These are phyloP conservation scores for Mycena crocata DNA, from an alignment of 768 basidiomycete genomes.

Conservation along the genomic window DNA sequence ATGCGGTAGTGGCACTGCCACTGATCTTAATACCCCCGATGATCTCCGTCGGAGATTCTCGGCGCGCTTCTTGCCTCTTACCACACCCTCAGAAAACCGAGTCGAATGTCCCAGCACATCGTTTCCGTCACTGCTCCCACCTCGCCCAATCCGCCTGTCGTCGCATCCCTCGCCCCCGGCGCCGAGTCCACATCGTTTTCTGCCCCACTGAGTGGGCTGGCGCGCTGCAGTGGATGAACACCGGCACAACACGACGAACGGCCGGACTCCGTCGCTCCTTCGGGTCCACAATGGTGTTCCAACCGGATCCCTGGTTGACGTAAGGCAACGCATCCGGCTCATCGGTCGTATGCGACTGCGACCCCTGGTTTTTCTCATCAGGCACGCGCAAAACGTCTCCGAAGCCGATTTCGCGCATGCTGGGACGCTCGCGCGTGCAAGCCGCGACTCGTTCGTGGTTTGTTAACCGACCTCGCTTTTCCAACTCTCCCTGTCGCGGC, in stretches of 20 bases:
- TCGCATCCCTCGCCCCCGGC: background rate
- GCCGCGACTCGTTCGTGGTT: background rate
- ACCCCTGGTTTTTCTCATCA: conserved; percentile 4
- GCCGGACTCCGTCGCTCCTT: background rate
- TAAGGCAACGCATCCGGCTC: background rate
- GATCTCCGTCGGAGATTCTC: too few relatives aligned
- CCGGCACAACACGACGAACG: conserved; percentile 2
- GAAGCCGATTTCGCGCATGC: background rate
- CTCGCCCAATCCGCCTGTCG: background rate
- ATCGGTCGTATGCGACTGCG: background rate
- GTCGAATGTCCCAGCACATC: background rate
- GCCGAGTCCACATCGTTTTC: background rate
- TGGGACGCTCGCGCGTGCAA: background rate
- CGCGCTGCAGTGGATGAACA: conserved; percentile 3
- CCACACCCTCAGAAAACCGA: too few relatives aligned
- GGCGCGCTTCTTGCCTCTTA: too few relatives aligned
- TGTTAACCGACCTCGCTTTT: background rate
- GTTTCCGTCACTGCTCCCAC: background rate
- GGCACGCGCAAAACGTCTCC: background rate
- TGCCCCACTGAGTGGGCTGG: background rate
- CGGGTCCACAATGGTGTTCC: background rate
- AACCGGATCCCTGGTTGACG: background rate
- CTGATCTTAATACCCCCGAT: too few relatives aligned
- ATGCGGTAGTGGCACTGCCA: too few relatives aligned
- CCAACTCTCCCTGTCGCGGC: background rate